phyloP scores from a whole-genome alignment of 106 monocot species.

The Dendrobium officinale region DNA sequence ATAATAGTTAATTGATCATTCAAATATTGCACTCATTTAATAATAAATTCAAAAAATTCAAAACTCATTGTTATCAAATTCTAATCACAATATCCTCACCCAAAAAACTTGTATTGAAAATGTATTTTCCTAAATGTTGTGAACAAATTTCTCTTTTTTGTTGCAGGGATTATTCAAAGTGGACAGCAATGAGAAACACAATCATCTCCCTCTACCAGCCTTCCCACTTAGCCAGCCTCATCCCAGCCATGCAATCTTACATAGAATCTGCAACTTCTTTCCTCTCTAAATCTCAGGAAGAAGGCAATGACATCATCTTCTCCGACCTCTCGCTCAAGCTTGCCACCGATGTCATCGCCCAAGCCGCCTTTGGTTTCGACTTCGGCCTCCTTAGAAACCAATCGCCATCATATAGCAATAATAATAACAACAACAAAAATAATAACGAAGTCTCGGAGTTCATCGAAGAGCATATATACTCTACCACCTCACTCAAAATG shows the following conservation, averaged over 20 bases:
- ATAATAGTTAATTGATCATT: too few relatives aligned
- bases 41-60: too few relatives aligned
- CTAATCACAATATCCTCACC: too few relatives aligned
- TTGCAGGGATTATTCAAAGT: constrained; percentile 48
- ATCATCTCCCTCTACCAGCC: constrained; percentile 72
- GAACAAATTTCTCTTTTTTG: background rate
- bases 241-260: constrained; percentile 63
- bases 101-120: too few relatives aligned
- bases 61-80: too few relatives aligned
- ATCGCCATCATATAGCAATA: background rate
- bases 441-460: constrained; percentile 35
- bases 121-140: background rate
- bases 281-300: constrained; percentile 1
- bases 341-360: constrained; percentile 59
- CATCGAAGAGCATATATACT: constrained; percentile 37
- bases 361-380: constrained; percentile 61
- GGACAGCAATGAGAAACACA: constrained; percentile 63
- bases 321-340: constrained; percentile 48
- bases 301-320: constrained; percentile 28
- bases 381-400: constrained; percentile 33
- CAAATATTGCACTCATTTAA: too few relatives aligned
- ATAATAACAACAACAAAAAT: background rate
- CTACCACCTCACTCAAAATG: constrained; percentile 69
- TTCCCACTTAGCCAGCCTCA: constrained; percentile 51
- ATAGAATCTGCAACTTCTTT: constrained; percentile 16